These are phyloP conservation scores for Alectoria sarmentosa DNA, from an alignment of 495 filamentous ascomycete species.

Conservation along the genomic window DNA sequence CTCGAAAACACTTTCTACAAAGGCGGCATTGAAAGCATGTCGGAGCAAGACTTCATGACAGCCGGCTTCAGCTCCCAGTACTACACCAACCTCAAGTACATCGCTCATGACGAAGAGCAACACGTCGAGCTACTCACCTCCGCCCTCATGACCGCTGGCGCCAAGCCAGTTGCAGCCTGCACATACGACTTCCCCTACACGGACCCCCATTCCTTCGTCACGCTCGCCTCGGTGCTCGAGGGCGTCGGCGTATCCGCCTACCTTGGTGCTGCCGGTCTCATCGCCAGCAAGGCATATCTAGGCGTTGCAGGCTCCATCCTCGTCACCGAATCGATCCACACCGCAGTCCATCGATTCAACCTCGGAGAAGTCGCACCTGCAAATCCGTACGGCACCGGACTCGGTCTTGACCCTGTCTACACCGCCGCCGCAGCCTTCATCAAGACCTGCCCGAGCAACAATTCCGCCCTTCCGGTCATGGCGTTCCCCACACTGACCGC, in stretches of 20 bases:
- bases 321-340: conserved; percentile 54
- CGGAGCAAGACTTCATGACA: conserved; percentile 39
- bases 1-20: conserved; percentile 41
- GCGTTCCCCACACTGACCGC: conserved; percentile 44
- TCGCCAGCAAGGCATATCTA: conserved; percentile 43
- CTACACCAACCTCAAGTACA: conserved; percentile 43
- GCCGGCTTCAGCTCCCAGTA: conserved; percentile 44
- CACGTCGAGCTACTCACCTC: conserved; percentile 49
- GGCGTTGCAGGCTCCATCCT: conserved; percentile 53
- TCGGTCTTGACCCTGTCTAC: conserved; percentile 48
- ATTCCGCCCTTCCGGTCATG: conserved; percentile 46
- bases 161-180: conserved; percentile 42
- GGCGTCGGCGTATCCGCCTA: conserved; percentile 49
- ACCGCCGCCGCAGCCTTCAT: conserved; percentile 54
- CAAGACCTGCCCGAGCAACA: conserved; percentile 42
- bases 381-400: conserved; percentile 48
- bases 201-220: conserved; percentile 39
- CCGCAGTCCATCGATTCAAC: conserved; percentile 44
- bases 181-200: conserved; percentile 49
- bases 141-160: conserved; percentile 40
- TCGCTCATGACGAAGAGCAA: conserved; percentile 45
- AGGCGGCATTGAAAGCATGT: conserved; percentile 46
- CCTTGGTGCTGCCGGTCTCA: conserved; percentile 49
- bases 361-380: conserved; percentile 42
- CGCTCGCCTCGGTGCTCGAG: conserved; percentile 47